These are phyloP conservation scores for Raffaelea arxii DNA, from an alignment of 2,329 filamentous ascomycete genomes.

Conservation along the genomic window DNA sequence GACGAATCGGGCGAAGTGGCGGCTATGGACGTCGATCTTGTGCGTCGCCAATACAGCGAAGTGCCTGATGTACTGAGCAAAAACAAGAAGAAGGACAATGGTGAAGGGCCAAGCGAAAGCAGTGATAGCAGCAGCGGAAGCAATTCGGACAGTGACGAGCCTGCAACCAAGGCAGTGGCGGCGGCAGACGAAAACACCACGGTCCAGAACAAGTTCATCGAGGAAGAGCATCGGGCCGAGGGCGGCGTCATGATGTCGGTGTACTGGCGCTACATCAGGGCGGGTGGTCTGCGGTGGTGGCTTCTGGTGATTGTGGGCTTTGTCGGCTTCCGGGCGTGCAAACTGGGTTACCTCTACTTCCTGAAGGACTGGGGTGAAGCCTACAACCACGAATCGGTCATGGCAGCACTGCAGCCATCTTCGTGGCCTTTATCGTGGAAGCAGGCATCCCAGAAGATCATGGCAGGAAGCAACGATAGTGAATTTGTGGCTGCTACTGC, in stretches of 20 bases:
- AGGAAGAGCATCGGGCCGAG: conserved; percentile 64
- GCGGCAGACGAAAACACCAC: conserved; percentile 26
- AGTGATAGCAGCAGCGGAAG: neutral
- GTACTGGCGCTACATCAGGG: conserved; percentile 79
- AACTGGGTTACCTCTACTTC: conserved; percentile 66
- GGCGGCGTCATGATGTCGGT: conserved; percentile 67
- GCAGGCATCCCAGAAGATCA: neutral
- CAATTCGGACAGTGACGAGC: neutral
- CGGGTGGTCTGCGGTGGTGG: conserved; percentile 71
- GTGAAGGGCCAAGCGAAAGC: neutral
- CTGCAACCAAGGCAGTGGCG: too few relatives aligned
- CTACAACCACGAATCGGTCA: conserved; percentile 30
- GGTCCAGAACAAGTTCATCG: conserved; percentile 64
- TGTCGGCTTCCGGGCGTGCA: conserved; percentile 50
- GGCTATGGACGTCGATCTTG: conserved; percentile 4
- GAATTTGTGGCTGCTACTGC: conserved; percentile 1
- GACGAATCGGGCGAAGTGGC: conserved; percentile 41
- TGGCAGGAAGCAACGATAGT: neutral
- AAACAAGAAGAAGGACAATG: too few relatives aligned
- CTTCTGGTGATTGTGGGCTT: conserved; percentile 52
- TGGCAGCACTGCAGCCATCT: neutral
- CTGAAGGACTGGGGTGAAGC: conserved; percentile 81
- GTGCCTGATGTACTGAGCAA: too few relatives aligned
- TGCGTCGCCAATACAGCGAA: neutral
- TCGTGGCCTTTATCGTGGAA: too few relatives aligned